These are phyloP conservation scores for Pyrenopolyporus hunteri DNA, from an alignment of 495 filamentous ascomycete species.

Conservation along the genomic window DNA sequence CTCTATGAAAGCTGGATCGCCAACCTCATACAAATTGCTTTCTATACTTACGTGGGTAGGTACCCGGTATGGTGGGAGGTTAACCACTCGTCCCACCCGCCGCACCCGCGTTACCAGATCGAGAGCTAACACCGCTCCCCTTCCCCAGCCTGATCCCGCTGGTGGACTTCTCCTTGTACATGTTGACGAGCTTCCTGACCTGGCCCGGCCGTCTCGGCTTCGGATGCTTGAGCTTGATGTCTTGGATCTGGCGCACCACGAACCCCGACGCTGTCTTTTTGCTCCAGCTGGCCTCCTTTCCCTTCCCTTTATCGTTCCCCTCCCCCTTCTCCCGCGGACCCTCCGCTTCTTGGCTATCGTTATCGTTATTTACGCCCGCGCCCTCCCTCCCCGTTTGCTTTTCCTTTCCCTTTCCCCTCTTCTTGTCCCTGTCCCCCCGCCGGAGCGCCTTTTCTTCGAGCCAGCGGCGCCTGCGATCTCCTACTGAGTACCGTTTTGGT, in stretches of 20 bases:
- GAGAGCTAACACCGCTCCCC: conserved; percentile 27
- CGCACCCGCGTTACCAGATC: not conserved
- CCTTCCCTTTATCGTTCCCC: conserved; percentile 30
- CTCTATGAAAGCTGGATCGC: too few relatives aligned
- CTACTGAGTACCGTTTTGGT: conserved; percentile 76
- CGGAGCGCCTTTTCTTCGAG: conserved; percentile 34
- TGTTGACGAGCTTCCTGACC: conserved; percentile 41
- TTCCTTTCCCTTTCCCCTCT: conserved; percentile 27
- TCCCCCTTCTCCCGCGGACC: conserved; percentile 11
- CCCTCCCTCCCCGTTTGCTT: not conserved
- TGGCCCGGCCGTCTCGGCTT: conserved; percentile 40
- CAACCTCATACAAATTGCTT: too few relatives aligned
- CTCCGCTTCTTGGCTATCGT: conserved; percentile 1
- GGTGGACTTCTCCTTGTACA: conserved; percentile 41
- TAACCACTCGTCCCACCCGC: not conserved
- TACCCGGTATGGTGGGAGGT: too few relatives aligned
- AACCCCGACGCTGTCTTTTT: conserved; percentile 43
- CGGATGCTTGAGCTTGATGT: conserved; percentile 41
- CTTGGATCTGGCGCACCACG: conserved; percentile 36
- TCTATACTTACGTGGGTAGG: too few relatives aligned
- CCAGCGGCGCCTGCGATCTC: conserved; percentile 74
- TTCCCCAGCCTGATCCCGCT: conserved; percentile 34
- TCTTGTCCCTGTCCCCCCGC: conserved; percentile 25
- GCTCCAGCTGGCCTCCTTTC: conserved; percentile 32
- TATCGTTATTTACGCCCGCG: too few relatives aligned